Evolutionary conservation across 768 basidiomycete genomes (phyloP), one percentile per base, ranked within the genome.

Genomic region (Sarcodon sp.): DNA sequence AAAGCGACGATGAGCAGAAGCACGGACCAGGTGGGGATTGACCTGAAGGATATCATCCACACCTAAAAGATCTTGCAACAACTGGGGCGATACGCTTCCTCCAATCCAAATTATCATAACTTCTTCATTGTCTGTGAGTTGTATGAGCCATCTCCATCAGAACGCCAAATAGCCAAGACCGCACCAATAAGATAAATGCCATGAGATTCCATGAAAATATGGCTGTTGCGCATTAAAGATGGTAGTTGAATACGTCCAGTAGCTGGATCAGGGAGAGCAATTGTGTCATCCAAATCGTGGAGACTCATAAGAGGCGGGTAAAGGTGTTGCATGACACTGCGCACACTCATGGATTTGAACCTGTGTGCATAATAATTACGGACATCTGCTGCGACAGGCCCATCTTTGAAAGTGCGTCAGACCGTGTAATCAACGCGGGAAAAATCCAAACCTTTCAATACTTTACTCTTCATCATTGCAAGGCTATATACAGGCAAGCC

Each of bases 111-210:
- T 69, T 49, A 97, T 83, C 59, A 82, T 79, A 32, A 72, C 64
- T 56, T 92, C 90, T 46, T 89, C 91, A 58, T 94, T 94, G 61
- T 89, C 92, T 94, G 59, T 11, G n/a, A 21, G 35, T 33, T 46
- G 11, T 44, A 39, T 35, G 15, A 55, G 37, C 31, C 34, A 33
- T 36, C 15, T 8, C 49, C 6, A 11, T 33, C 44, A 12, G 4
- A 32, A 12, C 10, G 32, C 36, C 27, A 10, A 8, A 3, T 9
- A 18, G 38, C 37, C 49, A 47, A 34, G 11, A 9, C 61, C 74
- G 46, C 54, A 92, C 94, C 87, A 52, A 94, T 81, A 41, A 98
- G 69, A 65, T 98, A 99, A n/a, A 96, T 69, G 0, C 96, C 96
- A 55, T 87, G 72, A 1, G 77, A 76, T 58, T 89, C 80, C 96